These are phyloP conservation scores for Tetrahymena malaccensis DNA, from an alignment of 73 alveolate genomes.

Conservation along the genomic window DNA sequence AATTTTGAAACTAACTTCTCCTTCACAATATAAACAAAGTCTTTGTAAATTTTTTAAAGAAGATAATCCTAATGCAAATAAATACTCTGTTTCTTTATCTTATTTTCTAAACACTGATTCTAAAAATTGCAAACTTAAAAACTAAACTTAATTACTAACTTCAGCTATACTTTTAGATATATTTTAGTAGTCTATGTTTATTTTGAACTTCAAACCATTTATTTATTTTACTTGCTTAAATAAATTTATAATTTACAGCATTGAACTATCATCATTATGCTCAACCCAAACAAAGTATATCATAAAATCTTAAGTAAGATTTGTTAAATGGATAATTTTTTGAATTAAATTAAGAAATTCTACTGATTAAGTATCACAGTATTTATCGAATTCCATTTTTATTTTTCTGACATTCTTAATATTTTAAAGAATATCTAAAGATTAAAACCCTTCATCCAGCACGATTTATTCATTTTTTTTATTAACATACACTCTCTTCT, in stretches of 20 bases:
- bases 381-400: background rate
- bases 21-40: background rate
- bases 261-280: background rate
- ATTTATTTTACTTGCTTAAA: background rate
- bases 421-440: background rate
- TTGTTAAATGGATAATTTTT: background rate
- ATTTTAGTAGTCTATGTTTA: background rate
- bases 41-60: background rate
- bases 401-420: background rate
- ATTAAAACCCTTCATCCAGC: background rate
- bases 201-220: background rate
- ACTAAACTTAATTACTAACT: background rate
- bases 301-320: background rate
- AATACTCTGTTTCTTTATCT: background rate
- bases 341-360: background rate
- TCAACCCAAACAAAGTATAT: background rate
- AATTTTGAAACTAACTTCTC: background rate
- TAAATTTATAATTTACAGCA: background rate
- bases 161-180: background rate
- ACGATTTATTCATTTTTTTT: background rate
- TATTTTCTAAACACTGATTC: background rate
- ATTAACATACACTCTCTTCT: background rate
- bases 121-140: background rate
- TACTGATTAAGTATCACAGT: background rate
- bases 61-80: background rate